phyloP scores from a whole-genome alignment of 148 eudicot genomes.

The Vaccinium darrowii region DNA sequence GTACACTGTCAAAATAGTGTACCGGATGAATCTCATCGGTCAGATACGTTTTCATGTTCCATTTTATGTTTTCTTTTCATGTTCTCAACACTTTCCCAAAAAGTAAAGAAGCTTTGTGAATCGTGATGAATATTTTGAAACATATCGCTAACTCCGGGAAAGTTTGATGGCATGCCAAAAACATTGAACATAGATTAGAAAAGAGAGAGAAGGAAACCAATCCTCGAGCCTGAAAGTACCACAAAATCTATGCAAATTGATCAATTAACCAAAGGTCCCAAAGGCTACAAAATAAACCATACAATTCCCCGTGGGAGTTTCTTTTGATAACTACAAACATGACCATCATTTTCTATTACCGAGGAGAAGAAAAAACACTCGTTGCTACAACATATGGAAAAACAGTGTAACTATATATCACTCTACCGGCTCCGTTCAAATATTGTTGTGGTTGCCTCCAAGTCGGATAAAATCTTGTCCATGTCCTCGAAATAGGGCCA shows the following conservation, averaged over 20 bases:
- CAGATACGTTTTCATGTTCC: too few species aligned
- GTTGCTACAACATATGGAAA: not conserved
- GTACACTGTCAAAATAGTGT: too few species aligned
- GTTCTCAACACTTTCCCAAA: too few species aligned
- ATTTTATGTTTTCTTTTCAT: too few species aligned
- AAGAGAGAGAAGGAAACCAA: not conserved
- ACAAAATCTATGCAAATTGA: not conserved
- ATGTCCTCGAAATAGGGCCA: too few species aligned
- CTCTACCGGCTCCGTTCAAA: too few species aligned
- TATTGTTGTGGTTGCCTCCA: too few species aligned
- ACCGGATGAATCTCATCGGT: too few species aligned
- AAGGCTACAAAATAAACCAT: slow-evolving; percentile 21
- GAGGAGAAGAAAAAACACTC: not conserved
- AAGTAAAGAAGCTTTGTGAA: too few species aligned
- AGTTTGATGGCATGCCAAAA: not conserved
- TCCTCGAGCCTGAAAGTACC: not conserved
- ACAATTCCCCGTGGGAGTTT: not conserved
- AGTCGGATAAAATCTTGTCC: too few species aligned
- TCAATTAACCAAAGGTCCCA: not conserved
- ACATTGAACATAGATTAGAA: not conserved
- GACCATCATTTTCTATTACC: not conserved
- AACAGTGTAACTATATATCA: too few species aligned
- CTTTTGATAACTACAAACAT: not conserved
- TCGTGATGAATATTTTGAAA: not conserved
- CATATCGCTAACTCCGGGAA: not conserved